phyloP scores from a whole-genome alignment of 208 protist species.

The Trypanosoma conorhini region DNA sequence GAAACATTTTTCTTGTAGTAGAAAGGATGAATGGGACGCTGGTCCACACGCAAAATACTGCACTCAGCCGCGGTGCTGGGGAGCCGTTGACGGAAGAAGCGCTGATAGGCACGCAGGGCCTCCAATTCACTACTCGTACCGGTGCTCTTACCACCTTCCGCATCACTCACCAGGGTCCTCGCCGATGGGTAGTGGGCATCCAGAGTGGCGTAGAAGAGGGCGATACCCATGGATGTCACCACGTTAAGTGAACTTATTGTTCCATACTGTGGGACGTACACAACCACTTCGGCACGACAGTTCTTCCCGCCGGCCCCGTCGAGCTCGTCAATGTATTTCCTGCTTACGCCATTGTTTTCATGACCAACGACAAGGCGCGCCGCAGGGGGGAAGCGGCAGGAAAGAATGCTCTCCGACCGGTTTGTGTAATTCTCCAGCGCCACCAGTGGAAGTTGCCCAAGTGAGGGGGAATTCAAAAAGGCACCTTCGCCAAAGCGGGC shows the following conservation, averaged over 20 bases:
- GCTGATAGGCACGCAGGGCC: conserved; percentile 23
- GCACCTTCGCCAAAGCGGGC: conserved; percentile 30
- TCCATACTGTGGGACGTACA: conserved; percentile 91
- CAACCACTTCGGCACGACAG: conserved; percentile 31
- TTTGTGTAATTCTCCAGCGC: conserved; percentile 83
- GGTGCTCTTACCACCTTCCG: not conserved
- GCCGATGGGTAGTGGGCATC: conserved; percentile 52
- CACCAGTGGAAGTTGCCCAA: conserved; percentile 42
- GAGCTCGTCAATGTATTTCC: conserved; percentile 34
- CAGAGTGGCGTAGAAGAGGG: conserved; percentile 77
- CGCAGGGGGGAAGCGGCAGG: conserved; percentile 36
- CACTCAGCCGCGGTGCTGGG: conserved; percentile 13
- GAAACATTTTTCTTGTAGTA: conserved; percentile 44
- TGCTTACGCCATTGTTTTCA: conserved; percentile 84
- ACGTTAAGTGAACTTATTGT: conserved; percentile 92
- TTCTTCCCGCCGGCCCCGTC: not conserved
- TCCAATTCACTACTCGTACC: conserved; percentile 3
- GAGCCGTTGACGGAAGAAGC: conserved; percentile 20
- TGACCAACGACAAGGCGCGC: conserved; percentile 75
- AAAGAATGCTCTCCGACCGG: conserved; percentile 65
- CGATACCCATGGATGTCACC: conserved; percentile 84
- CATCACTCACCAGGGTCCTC: conserved; percentile 27
- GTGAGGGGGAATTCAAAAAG: conserved; percentile 1
- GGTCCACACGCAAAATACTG: conserved; percentile 56
- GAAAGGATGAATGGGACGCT: conserved; percentile 72